These are phyloP conservation scores for Cucurbita maxima DNA, from an alignment of 306 rosid genomes.

Conservation along the genomic window DNA sequence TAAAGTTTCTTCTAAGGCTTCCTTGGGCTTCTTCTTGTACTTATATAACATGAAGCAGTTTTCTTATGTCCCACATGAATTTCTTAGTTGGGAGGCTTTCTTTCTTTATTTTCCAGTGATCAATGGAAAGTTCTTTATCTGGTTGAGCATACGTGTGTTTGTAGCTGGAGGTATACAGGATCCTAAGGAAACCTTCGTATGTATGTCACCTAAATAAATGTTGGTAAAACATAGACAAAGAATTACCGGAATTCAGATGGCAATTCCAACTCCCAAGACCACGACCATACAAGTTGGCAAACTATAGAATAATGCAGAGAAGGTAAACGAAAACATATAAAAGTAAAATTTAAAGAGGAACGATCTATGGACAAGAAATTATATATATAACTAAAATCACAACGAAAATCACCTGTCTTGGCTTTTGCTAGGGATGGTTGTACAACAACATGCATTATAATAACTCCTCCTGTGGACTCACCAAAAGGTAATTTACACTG, in stretches of 20 bases:
- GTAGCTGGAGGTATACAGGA: not conserved
- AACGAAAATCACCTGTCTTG: constrained; percentile 45
- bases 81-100: not conserved
- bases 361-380: not conserved
- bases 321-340: not conserved
- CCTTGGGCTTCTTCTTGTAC: not conserved
- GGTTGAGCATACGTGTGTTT: not conserved
- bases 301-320: not conserved
- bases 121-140: not conserved
- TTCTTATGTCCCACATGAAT: not conserved
- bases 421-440: constrained; percentile 52
- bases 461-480: constrained; percentile 44
- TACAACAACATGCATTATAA: constrained; percentile 59
- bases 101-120: not conserved
- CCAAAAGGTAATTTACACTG: constrained; percentile 76
- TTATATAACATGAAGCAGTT: not conserved
- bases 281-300: not conserved
- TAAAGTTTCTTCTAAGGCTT: not conserved
- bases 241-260: not conserved
- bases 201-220: not conserved
- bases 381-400: too few species aligned
- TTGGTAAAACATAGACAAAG: not conserved
- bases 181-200: not conserved
- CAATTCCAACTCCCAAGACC: not conserved
- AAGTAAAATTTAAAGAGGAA: not conserved